Percentiles rank a stretch among this genome's conserved stretches.
Conservation (phyloP, 495 filamentous ascomycete genomes). For the Hypoxylon intermedium region DNA sequence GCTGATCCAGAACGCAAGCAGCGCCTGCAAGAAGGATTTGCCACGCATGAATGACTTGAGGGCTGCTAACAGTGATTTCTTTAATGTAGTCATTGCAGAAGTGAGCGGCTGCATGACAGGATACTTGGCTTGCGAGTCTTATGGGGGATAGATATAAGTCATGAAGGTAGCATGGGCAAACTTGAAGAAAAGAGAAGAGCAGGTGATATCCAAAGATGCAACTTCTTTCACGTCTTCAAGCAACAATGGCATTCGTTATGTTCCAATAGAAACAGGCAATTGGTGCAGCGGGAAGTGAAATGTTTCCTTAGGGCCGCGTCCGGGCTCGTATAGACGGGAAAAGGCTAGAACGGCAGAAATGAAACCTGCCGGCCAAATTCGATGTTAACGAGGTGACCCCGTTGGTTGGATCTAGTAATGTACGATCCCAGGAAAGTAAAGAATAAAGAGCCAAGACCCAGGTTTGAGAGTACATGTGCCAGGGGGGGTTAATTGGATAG, state of each 20-base stretch:
- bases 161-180: slow-evolving; percentile 35
- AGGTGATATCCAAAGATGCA: slow-evolving; percentile 28
- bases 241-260: slow-evolving; percentile 38
- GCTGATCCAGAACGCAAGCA: slow-evolving; percentile 59
- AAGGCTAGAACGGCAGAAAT: slow-evolving; percentile 45
- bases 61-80: slow-evolving; percentile 51
- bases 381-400: slow-evolving; percentile 35
- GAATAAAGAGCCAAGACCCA: slow-evolving; percentile 39
- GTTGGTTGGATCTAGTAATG: slow-evolving; percentile 46
- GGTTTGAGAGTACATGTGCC: slow-evolving; percentile 22
- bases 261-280: slow-evolving; percentile 38
- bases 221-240: slow-evolving; percentile 22
- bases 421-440: slow-evolving; percentile 40
- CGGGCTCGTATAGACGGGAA: slow-evolving; percentile 43
- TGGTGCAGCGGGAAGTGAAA: slow-evolving; percentile 32
- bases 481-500: slow-evolving; percentile 19
- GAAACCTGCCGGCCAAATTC: slow-evolving; percentile 45
- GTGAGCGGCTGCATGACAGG: slow-evolving; percentile 55
- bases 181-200: slow-evolving; percentile 10
- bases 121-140: slow-evolving; percentile 21
- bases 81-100: slow-evolving; percentile 56
- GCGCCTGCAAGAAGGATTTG: slow-evolving; percentile 58
- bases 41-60: slow-evolving; percentile 59
- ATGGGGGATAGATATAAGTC: slow-evolving; percentile 38
- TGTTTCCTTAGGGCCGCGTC: slow-evolving; percentile 40